phyloP scores from a whole-genome alignment of 2,329 filamentous ascomycete species.

The Diplodia scrobiculata region DNA sequence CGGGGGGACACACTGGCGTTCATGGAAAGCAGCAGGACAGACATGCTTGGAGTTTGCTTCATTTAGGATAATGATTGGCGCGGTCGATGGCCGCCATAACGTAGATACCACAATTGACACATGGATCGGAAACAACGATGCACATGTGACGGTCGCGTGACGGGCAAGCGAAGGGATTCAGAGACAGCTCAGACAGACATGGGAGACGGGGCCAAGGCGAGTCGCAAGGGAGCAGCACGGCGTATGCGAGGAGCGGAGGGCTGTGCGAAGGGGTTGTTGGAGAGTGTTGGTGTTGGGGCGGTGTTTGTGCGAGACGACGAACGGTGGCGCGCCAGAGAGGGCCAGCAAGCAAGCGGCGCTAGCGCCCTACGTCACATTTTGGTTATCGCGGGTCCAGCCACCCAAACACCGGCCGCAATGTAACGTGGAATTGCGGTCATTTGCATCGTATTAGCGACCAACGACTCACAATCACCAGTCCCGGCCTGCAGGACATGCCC shows the following conservation, averaged over 20 bases:
- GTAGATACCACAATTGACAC: slow-evolving; percentile 28
- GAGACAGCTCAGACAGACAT: not conserved
- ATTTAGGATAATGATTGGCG: slow-evolving; percentile 19
- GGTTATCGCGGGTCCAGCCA: not conserved
- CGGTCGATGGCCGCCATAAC: slow-evolving; percentile 11
- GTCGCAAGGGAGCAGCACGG: not conserved
- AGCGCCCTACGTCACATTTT: slow-evolving; percentile 14
- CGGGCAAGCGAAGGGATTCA: not conserved
- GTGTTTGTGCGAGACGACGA: slow-evolving; percentile 9
- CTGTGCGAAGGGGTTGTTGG: not conserved
- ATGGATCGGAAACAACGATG: slow-evolving; percentile 5
- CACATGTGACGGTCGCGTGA: not conserved
- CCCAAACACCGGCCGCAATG: slow-evolving; percentile 22
- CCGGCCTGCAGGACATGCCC: slow-evolving; percentile 9
- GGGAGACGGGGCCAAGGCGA: not conserved
- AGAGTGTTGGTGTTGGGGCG: slow-evolving; percentile 5
- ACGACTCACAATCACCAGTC: slow-evolving; percentile 16
- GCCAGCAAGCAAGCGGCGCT: not conserved
- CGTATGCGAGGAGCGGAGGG: slow-evolving; percentile 1
- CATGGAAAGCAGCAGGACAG: slow-evolving; percentile 3
- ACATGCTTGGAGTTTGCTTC: slow-evolving; percentile 28
- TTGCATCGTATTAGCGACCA: slow-evolving; percentile 21
- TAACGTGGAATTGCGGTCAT: slow-evolving; percentile 28
- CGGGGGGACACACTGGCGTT: slow-evolving; percentile 24
- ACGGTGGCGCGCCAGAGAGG: not conserved